A percentile compares a stretch with the other conserved stretches of the same genome.
Evolutionary conservation across 2,329 filamentous ascomycete species (phyloP).

Genomic region (Paraconiothyrium sp.): DNA sequence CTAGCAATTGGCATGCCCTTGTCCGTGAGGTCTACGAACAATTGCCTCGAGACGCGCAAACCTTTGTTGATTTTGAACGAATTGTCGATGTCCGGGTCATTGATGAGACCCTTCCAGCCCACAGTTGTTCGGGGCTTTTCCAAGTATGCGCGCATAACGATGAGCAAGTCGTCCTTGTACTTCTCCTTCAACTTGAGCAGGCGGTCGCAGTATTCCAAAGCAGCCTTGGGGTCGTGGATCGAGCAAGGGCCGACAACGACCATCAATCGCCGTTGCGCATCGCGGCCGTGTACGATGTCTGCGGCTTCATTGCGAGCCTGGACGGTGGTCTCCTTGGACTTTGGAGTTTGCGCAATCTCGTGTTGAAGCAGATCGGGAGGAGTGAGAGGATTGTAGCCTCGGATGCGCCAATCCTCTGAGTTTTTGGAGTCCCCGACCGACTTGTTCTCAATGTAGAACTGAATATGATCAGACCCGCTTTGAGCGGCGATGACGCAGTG

Average conservation of each 20-base stretch:
- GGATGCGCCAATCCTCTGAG: conserved; percentile 65
- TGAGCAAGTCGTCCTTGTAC: conserved; percentile 86
- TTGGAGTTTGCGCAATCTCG: conserved; percentile 74
- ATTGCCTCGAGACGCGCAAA: conserved; percentile 81
- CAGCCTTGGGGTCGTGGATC: conserved; percentile 92
- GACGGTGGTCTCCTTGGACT: conserved; percentile 65
- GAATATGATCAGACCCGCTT: conserved; percentile 28
- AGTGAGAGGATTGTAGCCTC: conserved; percentile 92
- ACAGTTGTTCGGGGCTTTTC: conserved; percentile 98
- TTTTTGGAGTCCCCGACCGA: conserved; percentile 59
- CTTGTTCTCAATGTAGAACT: conserved; percentile 63
- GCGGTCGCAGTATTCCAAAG: conserved; percentile 90
- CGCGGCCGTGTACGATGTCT: conserved; percentile 68
- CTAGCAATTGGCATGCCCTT: conserved; percentile 95
- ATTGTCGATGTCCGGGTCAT: conserved; percentile 98
- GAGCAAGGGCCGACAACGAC: conserved; percentile 96
- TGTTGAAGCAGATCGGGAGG: conserved; percentile 94
- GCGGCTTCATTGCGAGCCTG: conserved; percentile 68
- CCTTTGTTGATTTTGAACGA: conserved; percentile 99
- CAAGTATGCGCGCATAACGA: conserved; percentile 97
- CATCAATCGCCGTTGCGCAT: conserved; percentile 67
- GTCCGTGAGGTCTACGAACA: conserved; percentile 91
- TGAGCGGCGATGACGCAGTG: conserved; percentile 22
- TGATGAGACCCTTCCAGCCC: conserved; percentile 98
- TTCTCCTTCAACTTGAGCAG: conserved; percentile 85